These are phyloP conservation scores for Ogataea hybrid DNA, from an alignment of 1,139 yeast species.

Conservation along the genomic window DNA sequence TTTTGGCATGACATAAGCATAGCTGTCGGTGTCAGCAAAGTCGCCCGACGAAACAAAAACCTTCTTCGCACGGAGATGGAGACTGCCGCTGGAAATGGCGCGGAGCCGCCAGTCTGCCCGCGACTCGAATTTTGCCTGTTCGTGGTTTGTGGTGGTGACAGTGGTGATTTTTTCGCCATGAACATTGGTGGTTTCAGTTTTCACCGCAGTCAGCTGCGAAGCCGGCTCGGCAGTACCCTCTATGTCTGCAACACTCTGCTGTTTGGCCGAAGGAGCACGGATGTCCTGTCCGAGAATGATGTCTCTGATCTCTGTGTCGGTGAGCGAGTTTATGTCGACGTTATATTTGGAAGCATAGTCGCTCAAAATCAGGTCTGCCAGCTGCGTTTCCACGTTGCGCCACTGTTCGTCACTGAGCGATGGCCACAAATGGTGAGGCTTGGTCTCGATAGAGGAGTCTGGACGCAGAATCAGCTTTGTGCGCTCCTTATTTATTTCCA, in stretches of 20 bases:
- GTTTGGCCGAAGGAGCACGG: conserved; percentile 79
- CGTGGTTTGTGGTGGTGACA: conserved; percentile 88
- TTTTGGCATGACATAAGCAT: conserved; percentile 78
- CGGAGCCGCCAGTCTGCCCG: conserved; percentile 90
- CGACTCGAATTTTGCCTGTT: conserved; percentile 78
- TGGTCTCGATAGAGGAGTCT: conserved; percentile 64
- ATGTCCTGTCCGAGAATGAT: conserved; percentile 93
- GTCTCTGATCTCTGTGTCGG: conserved; percentile 93
- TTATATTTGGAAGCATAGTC: conserved; percentile 87
- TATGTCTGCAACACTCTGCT: conserved; percentile 75
- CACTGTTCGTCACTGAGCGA: conserved; percentile 84
- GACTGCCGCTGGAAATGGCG: conserved; percentile 74
- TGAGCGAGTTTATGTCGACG: conserved; percentile 80
- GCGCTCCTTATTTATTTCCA: conserved; percentile 73
- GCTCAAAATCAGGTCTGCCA: conserved; percentile 81
- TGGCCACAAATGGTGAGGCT: conserved; percentile 93
- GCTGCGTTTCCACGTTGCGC: conserved; percentile 82
- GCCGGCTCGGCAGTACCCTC: conserved; percentile 50
- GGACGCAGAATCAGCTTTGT: conserved; percentile 77
- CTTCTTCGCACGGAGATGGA: conserved; percentile 74
- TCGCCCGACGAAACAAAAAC: conserved; percentile 68
- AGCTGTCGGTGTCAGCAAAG: conserved; percentile 51
- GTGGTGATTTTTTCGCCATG: conserved; percentile 97
- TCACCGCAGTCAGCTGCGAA: conserved; percentile 62
- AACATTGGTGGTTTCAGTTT: conserved; percentile 81